Base-by-base conservation (phyloP, 75 land plant species). In the Cupressus sempervirens region DNA sequence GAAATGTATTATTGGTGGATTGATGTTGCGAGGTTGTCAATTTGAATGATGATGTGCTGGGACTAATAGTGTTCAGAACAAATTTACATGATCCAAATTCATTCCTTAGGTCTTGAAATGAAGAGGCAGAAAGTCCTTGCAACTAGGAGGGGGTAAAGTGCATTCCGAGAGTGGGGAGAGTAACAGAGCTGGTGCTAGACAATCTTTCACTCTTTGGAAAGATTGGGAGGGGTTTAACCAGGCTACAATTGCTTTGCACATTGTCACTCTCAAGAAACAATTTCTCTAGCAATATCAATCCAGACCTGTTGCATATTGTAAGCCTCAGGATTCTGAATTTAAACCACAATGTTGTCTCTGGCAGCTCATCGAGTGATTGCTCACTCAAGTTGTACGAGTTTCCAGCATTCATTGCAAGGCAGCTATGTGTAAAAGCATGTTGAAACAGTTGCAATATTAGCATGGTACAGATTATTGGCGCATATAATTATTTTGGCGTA, bases 11-110 rank as follows among this genome's bases (percentile, higher is more conserved):
- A 1, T 32, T 32, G 14, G 35, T 72, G 15, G n/a, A 36, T 32
- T 68, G 7, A 11, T 68, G 29, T 10, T 12, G 80, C 18, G 68
- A 76, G 35, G 87, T 80, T 82, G 86, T 91, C 20, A 35, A 86
- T 34, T 84, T 96, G 76, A 96, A 96, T 54, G 98, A 96, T 50
- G 99, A 97, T 67, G 94, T 97, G 50, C 83, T 97, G 68, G 99
- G 94, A 4, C 86, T 97, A 40, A 93, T 97, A 35, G 92, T 93
- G 34, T 94, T 97, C 93, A 97, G 96, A 82, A 90, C 98, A 0
- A 94, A 90, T 36, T 81, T 97, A 18, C 85, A 81, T 1, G 98
- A 97, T 86, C 98, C 99, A 8, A 46, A 74, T 0, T 73, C 76
- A 0, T 91, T 88, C 50, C 85, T 97, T 26, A 26, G 54, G 7